Base-by-base conservation (phyloP, 2,329 filamentous ascomycete genomes). In the Mycosphaerella arachidis region DNA sequence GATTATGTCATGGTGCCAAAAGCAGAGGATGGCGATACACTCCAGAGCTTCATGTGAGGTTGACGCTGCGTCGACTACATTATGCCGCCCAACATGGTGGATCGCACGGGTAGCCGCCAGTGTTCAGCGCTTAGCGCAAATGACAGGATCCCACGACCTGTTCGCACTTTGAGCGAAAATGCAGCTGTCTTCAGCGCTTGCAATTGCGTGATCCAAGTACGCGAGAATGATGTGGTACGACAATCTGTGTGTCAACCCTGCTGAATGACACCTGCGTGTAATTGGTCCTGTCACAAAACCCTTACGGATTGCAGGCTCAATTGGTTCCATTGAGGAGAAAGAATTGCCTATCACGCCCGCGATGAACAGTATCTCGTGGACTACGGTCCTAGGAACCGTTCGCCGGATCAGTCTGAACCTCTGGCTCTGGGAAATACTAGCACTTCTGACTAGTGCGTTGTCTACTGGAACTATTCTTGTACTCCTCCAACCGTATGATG, bases 401-500 rank as follows among this genome's bases (percentile, higher is more conserved):
- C n/a, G 43, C 16, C 43, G 7, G 8, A 24, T 46, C 8, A 46
- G 43, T 16, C 43, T 46, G 9, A 46, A 46, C 20, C 43, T 46
- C 43, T 67, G 64, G 64, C 31, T 66, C 9, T 64, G 61, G 64
- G 64, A 67, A 57, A 16, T 63, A 27, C 56, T 65, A 24, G 57
- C 61, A 40, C 53, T 67, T 16, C 30, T 58, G 0, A 31, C 55
- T 20, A 61, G 64, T 46, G 43, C 56, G 9, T 10, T 54, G 10
- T 66, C 59, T 35, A 56, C 64, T 18, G 46, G 53, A 4, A 59
- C 48, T 12, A 59, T 66, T 33, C n/a, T 64, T 13, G 60, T 6
- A 10, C 65, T 1, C 56, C 66, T 13, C 53, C 56, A 27, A 40
- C 48, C 1, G 60, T 60, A 24, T 35, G 40, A 68, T 31, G 55